These are phyloP conservation scores for Houttuynia cordata DNA, from an alignment of 164 flowering plant genomes.

Conservation along the genomic window DNA sequence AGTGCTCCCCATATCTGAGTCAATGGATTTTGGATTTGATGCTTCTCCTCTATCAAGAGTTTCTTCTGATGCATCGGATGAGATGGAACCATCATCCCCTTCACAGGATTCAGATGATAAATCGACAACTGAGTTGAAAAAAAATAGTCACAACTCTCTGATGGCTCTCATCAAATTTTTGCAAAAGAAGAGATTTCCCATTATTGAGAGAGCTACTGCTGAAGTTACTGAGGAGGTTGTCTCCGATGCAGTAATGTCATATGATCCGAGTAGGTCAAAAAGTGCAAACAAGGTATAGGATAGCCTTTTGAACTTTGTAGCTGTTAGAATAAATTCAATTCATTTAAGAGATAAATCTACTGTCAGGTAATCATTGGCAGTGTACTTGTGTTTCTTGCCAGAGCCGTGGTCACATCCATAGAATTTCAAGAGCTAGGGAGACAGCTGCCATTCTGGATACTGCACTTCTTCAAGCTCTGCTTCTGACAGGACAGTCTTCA, in stretches of 20 bases:
- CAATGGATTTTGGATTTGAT: constrained; percentile 61
- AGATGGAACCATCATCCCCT: constrained; percentile 53
- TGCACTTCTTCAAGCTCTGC: constrained; percentile 80
- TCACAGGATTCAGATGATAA: constrained; percentile 52
- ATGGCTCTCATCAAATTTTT: constrained; percentile 89
- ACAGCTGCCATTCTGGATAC: constrained; percentile 88
- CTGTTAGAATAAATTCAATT: not conserved
- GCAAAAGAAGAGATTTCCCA: constrained; percentile 67
- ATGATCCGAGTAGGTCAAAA: constrained; percentile 39
- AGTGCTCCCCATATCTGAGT: constrained; percentile 41
- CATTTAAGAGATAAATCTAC: not conserved
- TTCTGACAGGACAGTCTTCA: constrained; percentile 82
- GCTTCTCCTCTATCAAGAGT: constrained; percentile 64
- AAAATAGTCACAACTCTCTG: constrained; percentile 81
- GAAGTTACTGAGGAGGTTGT: constrained; percentile 94
- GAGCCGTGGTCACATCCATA: constrained; percentile 48
- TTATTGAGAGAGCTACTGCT: constrained; percentile 80
- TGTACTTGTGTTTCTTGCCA: constrained; percentile 7
- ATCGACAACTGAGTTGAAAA: constrained; percentile 59
- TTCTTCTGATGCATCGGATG: constrained; percentile 84
- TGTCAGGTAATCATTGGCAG: not conserved
- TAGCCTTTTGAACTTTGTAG: not conserved
- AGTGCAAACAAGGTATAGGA: constrained; percentile 53
- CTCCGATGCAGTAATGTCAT: constrained; percentile 60
- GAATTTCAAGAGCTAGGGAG: constrained; percentile 86